Conservation (phyloP, 2,329 filamentous ascomycete genomes). For the Clonostachys chloroleuca region DNA sequence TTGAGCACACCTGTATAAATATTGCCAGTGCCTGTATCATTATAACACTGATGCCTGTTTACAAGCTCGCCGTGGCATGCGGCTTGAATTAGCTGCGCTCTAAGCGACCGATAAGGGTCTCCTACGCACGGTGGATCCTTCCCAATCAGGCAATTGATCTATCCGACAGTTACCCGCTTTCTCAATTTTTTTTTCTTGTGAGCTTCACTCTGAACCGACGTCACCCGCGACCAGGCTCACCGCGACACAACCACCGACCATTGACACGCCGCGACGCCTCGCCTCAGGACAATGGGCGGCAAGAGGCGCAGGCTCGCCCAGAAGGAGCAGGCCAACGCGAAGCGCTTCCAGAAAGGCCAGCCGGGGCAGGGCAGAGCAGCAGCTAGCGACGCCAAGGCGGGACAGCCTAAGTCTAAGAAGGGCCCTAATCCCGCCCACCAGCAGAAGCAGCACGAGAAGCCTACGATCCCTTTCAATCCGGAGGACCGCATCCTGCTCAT, state of each 20-base stretch:
- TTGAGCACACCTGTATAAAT: too few relatives aligned
- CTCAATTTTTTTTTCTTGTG: neutral
- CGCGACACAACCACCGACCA: neutral
- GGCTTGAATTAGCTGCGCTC: too few relatives aligned
- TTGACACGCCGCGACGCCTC: neutral
- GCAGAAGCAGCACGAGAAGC: slow-evolving; percentile 22
- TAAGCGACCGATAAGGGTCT: too few relatives aligned
- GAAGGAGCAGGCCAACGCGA: neutral
- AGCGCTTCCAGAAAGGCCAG: neutral
- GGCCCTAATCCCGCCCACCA: slow-evolving; percentile 6
- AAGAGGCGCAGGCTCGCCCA: slow-evolving; percentile 5
- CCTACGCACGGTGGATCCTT: too few relatives aligned
- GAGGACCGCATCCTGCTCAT: slow-evolving; percentile 69
- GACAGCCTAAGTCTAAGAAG: slow-evolving; percentile 7
- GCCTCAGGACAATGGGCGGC: neutral
- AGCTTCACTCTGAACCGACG: neutral
- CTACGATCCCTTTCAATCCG: slow-evolving; percentile 62
- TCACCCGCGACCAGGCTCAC: neutral
- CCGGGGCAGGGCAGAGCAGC: slow-evolving; percentile 6
- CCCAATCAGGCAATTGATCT: too few relatives aligned
- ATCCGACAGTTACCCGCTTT: neutral
- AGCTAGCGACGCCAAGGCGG: slow-evolving; percentile 2
- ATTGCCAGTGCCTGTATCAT: too few relatives aligned
- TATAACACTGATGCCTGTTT: too few relatives aligned
- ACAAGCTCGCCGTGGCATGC: too few relatives aligned